Evolutionary conservation across 163 green algal genomes (phyloP).

Genomic region (Volvox carteri): DNA sequence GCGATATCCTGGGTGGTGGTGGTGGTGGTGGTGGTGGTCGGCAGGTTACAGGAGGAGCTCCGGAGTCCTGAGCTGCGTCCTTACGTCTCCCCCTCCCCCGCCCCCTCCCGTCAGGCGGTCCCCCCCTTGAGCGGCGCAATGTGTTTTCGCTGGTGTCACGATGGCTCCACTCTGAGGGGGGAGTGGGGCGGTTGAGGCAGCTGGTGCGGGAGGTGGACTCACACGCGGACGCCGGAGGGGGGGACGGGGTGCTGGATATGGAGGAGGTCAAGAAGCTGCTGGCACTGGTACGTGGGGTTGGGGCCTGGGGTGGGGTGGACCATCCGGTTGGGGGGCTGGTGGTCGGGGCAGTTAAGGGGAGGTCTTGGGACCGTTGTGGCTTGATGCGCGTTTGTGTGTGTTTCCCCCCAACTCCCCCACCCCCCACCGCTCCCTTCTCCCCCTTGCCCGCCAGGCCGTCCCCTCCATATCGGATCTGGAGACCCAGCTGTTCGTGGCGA

Average conservation of each 20-base stretch:
- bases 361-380: neutral
- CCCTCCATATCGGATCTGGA: slow-evolving; percentile 51
- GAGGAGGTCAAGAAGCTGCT: slow-evolving; percentile 42
- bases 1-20: no score
- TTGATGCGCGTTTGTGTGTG: neutral
- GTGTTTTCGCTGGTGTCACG: slow-evolving; percentile 53
- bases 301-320: no score
- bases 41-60: no score
- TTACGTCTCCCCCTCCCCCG: no score
- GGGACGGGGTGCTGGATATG: neutral
- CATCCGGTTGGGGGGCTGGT: neutral
- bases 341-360: neutral
- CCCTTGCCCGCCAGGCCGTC: slow-evolving; percentile 37
- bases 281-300: neutral
- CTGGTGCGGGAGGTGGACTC: slow-evolving; percentile 21
- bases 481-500: slow-evolving; percentile 62
- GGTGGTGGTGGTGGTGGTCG: no score
- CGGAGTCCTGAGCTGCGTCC: no score
- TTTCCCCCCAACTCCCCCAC: neutral
- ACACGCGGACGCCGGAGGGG: no score
- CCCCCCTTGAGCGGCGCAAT: slow-evolving; percentile 53
- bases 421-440: neutral
- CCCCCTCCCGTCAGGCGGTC: no score
- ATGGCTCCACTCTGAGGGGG: slow-evolving; percentile 43
- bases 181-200: slow-evolving; percentile 1